These are phyloP conservation scores for Corymbia calophylla DNA, from an alignment of 441 rosid genomes.

Conservation along the genomic window DNA sequence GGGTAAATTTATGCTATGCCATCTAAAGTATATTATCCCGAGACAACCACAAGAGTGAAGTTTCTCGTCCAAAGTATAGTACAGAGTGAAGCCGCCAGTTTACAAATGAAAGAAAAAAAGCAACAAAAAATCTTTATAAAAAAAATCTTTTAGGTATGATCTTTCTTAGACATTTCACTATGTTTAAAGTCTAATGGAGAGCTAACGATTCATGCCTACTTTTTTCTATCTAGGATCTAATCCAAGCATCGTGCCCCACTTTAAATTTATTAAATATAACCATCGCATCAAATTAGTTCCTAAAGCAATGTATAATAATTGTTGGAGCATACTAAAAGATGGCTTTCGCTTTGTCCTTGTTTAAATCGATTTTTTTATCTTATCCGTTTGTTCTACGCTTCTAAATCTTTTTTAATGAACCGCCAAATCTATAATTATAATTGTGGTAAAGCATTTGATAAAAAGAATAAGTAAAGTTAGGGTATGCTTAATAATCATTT, in stretches of 20 bases:
- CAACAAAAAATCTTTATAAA: not conserved
- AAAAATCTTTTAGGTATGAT: not conserved
- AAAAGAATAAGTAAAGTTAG: not conserved
- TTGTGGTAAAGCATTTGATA: not conserved
- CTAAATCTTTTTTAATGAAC: not conserved
- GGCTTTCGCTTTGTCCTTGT: not conserved
- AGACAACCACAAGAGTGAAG: not conserved
- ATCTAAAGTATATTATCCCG: not conserved
- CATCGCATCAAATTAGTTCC: not conserved
- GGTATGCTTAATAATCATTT: too few species aligned
- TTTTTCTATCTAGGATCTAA: not conserved
- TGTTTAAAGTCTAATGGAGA: not conserved
- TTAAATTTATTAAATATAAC: not conserved
- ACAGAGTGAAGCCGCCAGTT: not conserved
- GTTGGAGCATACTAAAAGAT: not conserved
- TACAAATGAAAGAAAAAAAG: not conserved
- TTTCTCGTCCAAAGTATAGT: not conserved
- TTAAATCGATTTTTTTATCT: not conserved
- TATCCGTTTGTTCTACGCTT: not conserved
- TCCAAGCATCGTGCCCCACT: not conserved
- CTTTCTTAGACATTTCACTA: not conserved
- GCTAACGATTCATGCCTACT: not conserved
- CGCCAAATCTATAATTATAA: not conserved
- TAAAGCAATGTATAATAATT: not conserved
- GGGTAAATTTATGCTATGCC: not conserved